Conservation (phyloP, 1,284 basidiomycete species). For the Rhodotorula sp. region DNA sequence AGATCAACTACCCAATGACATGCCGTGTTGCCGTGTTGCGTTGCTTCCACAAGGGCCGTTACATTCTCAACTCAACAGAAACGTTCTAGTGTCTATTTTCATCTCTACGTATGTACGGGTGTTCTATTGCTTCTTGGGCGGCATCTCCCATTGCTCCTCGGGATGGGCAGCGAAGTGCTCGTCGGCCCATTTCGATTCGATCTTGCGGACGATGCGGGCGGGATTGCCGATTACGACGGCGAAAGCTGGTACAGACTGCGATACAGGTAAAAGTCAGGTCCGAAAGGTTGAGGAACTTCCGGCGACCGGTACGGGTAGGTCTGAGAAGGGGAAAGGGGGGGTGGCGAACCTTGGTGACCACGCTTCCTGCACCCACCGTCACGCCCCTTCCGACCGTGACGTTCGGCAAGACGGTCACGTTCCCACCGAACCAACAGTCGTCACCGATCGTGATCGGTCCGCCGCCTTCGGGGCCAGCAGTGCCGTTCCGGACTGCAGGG, state of each 20-base stretch:
- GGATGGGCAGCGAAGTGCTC: slow-evolving; percentile 31
- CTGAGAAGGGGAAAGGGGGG: not conserved
- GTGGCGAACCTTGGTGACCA: slow-evolving; percentile 52
- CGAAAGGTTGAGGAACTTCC: not conserved
- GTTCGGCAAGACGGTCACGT: slow-evolving; percentile 52
- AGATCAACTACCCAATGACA: no score
- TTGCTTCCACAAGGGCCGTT: no score
- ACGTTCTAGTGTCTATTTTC: not conserved
- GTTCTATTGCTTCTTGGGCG: not conserved
- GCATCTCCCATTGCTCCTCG: slow-evolving; percentile 29
- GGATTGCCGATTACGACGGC: slow-evolving; percentile 54
- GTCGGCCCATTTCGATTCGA: slow-evolving; percentile 22
- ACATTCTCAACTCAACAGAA: not conserved
- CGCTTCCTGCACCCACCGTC: slow-evolving; percentile 54
- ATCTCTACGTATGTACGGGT: no score
- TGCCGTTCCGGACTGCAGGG: slow-evolving; percentile 48
- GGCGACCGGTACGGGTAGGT: not conserved
- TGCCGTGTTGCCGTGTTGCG: no score
- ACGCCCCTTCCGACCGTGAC: slow-evolving; percentile 54
- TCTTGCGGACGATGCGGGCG: slow-evolving; percentile 51
- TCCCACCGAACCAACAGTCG: slow-evolving; percentile 54
- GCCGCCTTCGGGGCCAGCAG: slow-evolving; percentile 48
- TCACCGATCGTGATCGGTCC: slow-evolving; percentile 51
- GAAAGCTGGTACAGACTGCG: slow-evolving; percentile 48
- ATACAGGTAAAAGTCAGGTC: not conserved